Evolutionary conservation across 1,284 basidiomycete genomes (phyloP), one percentile per base, ranked within the genome.

Genomic region (Microbotryum violaceum): DNA sequence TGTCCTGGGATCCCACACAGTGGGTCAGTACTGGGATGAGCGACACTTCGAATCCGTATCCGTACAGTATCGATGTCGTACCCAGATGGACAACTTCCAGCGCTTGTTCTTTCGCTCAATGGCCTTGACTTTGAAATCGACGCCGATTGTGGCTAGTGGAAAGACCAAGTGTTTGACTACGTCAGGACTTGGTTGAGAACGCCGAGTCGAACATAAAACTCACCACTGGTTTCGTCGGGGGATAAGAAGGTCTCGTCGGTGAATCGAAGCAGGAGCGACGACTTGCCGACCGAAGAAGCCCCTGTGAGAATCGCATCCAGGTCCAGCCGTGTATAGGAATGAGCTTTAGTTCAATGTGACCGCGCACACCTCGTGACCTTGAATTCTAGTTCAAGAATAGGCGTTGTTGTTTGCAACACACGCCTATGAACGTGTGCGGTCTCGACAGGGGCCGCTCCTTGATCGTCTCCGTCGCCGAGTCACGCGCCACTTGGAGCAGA

Each of bases 191-290:
- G 31, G 37, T 49, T 12, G 46, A 5, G 23, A 10, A 54, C 29
- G 37, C 37, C 9, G 33, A 47, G 7, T 14, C 6, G 75, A 87
- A 88, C 74, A 88, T 87, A 1, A 89, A 86, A 14, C 88, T 92
- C 96, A 27, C 92, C 90, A 60, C 86, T 88, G 49, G 88, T 85
- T 78, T 97, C 94, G 73, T 97, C 94, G 72, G 96, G 90, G 25
- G 89, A 86, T 37, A 97, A 78, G 83, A 93, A 98, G 70, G 91
- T 89, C 76, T 97, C 89, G 74, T 98, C 93, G 4, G 92, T 94
- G 80, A 97, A 98, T 8, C 94, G 82, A 7, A 97, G 79, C 1
- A 98, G 77, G 8, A 98, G 79, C 64, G 90, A 93, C 63, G 90
- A 81, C 71, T 82, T 82, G 56, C 71, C 71, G 37, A 72, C 68